Evolutionary conservation across 352 stramenopile species (phyloP), one percentile per base, ranked within the genome.

Genomic region (Phytophthora agathidicida): DNA sequence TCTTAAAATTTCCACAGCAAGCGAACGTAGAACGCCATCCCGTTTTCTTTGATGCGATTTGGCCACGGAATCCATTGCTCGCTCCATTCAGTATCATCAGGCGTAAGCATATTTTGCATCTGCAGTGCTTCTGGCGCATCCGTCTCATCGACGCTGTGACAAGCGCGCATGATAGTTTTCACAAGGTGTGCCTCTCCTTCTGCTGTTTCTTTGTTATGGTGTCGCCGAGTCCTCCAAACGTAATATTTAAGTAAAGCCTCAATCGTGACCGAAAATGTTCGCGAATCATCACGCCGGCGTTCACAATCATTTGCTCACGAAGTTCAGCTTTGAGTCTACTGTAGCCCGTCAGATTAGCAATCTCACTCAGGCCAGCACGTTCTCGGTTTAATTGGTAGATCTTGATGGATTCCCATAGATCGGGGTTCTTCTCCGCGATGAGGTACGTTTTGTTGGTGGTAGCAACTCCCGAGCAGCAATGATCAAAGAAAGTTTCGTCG

Each of bases 391-490:
- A 19, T 23, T 22, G 48, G 13, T 62, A 71, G 13, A 62, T 48
- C 31, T 52, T 5, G 28, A 56, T 62, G 1, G 49, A 56, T 2
- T 58, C 11, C 43, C 49, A 65, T 7, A 71, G 20, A 2, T 28
- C 36, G 9, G 33, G 46, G n/a, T 53, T 52, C 39, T 65, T 64
- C 2, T 33, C 11, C 20, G 38, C 38, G 11, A 59, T 64, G 39
- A 48, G 28, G 13, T 63, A 24, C 10, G 47, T 55, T 16, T 42
- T 19, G 0, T 13, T 17, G 16, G 51, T 69, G 7, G 31, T 41
- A 10, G 60, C 22, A 9, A 63, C 51, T n/a, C 60, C 46, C 5
- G 44, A 22, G 26, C 60, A 63, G 42, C 60, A 62, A 3, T 50
- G 44, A 3, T 58, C 32, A n/a, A 46, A 59, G 49, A 49, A 68